phyloP scores from a whole-genome alignment of 495 filamentous ascomycete genomes.

The Ramalina intermedia region DNA sequence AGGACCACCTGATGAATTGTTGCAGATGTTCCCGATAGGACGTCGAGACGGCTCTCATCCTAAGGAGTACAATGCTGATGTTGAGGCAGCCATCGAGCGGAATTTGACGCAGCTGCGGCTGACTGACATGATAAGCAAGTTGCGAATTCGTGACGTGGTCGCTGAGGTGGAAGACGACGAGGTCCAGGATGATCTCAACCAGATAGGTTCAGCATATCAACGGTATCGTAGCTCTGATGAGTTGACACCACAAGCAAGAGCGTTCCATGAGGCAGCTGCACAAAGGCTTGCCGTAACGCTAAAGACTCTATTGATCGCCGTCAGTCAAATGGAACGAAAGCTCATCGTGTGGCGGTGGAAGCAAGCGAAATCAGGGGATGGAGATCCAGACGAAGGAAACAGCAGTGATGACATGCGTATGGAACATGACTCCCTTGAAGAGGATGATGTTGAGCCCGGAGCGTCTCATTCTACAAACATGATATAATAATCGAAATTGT shows the following conservation, averaged over 20 bases:
- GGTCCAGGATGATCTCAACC: constrained; percentile 15
- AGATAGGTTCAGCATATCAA: constrained; percentile 42
- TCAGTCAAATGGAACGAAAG: constrained; percentile 31
- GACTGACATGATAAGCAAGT: constrained; percentile 22
- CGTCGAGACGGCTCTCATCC: constrained; percentile 9
- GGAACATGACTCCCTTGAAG: no score
- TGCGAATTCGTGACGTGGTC: constrained; percentile 18
- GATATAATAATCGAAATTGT: no score
- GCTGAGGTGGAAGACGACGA: constrained; percentile 13
- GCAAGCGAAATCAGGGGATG: constrained; percentile 8
- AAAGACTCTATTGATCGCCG: constrained; percentile 31
- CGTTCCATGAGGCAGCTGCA: constrained; percentile 43
- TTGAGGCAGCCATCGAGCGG: constrained; percentile 10
- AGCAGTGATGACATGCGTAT: not conserved
- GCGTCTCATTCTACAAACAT: no score
- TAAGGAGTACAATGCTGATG: constrained; percentile 10
- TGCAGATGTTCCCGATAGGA: constrained; percentile 36
- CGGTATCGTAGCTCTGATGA: constrained; percentile 43
- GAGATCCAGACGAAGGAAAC: constrained; percentile 17
- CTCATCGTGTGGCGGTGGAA: constrained; percentile 28
- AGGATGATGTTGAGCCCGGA: no score
- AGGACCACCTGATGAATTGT: constrained; percentile 23
- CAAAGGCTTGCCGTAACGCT: constrained; percentile 31
- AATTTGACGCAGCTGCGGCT: constrained; percentile 22
- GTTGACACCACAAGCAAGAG: constrained; percentile 35